These are phyloP conservation scores for Eugenia klotzschiana DNA, from an alignment of 441 rosid species.

Conservation along the genomic window DNA sequence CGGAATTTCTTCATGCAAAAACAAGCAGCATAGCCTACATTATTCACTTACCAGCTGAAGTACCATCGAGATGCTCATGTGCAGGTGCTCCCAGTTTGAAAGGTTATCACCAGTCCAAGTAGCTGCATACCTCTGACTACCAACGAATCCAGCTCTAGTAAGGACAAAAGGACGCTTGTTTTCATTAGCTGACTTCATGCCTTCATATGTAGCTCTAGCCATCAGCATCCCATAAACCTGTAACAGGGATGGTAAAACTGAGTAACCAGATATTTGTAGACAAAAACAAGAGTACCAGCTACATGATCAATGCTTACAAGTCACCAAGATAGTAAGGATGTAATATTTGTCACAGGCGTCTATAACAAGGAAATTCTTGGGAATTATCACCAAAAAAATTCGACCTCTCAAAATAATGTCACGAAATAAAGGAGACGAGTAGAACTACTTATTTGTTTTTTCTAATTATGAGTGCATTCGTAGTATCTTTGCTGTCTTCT, in stretches of 20 bases:
- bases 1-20: neutral
- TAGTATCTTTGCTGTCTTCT: neutral
- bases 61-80: slow-evolving; percentile 83
- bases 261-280: neutral
- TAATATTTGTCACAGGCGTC: neutral
- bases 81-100: slow-evolving; percentile 89
- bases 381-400: neutral
- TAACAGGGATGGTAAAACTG: neutral
- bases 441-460: neutral
- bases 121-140: slow-evolving; percentile 88
- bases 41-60: slow-evolving; percentile 75
- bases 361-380: neutral
- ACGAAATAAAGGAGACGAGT: neutral
- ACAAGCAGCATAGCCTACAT: neutral
- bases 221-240: slow-evolving; percentile 92
- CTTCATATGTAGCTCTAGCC: slow-evolving; percentile 89
- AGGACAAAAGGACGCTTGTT: slow-evolving; percentile 84
- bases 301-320: neutral
- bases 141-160: slow-evolving; percentile 89
- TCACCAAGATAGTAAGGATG: neutral
- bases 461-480: neutral
- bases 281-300: neutral
- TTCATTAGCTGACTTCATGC: slow-evolving; percentile 65
- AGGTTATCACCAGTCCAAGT: slow-evolving; percentile 97
- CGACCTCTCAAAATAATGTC: neutral